phyloP scores from a whole-genome alignment of 352 stramenopile species.

The Pythium biforme region DNA sequence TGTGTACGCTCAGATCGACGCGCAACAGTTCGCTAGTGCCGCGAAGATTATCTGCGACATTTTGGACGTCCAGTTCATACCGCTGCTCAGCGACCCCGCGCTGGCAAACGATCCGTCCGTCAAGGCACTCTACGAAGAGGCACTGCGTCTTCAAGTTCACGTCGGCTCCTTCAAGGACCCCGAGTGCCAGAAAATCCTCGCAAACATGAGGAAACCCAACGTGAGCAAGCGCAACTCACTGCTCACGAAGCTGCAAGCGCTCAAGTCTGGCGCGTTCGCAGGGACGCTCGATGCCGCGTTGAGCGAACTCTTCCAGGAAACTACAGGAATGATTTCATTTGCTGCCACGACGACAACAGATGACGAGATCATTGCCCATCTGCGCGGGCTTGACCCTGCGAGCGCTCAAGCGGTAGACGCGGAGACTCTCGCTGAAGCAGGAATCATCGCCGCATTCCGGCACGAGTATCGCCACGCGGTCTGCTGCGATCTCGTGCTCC shows the following conservation, averaged over 20 bases:
- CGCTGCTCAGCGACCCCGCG: conserved; percentile 35
- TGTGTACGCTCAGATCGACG: conserved; percentile 69
- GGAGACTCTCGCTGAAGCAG: conserved; percentile 58
- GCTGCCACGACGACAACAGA: conserved; percentile 28
- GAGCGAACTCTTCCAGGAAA: conserved; percentile 64
- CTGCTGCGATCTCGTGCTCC: conserved; percentile 49
- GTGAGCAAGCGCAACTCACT: conserved; percentile 44
- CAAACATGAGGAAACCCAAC: conserved; percentile 47
- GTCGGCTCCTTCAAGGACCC: conserved; percentile 70
- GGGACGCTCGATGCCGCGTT: conserved; percentile 41
- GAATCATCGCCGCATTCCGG: conserved; percentile 48
- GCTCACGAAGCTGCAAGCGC: conserved; percentile 61
- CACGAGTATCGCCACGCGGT: conserved; percentile 32
- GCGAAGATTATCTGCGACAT: conserved; percentile 70
- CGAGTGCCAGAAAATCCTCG: conserved; percentile 75
- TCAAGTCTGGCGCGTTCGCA: conserved; percentile 52
- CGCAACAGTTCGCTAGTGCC: conserved; percentile 47
- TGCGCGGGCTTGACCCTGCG: conserved; percentile 31
- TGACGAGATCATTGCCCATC: conserved; percentile 38
- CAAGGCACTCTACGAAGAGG: conserved; percentile 61
- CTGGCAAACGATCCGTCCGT: conserved; percentile 26
- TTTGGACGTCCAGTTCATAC: conserved; percentile 53
- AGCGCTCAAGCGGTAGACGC: conserved; percentile 42
- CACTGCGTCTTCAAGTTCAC: conserved; percentile 63
- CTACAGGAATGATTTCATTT: conserved; percentile 44